Evolutionary conservation across 2,329 filamentous ascomycete genomes (phyloP), one percentile per base, ranked within the genome.

Genomic region (Blumeria graminis): DNA sequence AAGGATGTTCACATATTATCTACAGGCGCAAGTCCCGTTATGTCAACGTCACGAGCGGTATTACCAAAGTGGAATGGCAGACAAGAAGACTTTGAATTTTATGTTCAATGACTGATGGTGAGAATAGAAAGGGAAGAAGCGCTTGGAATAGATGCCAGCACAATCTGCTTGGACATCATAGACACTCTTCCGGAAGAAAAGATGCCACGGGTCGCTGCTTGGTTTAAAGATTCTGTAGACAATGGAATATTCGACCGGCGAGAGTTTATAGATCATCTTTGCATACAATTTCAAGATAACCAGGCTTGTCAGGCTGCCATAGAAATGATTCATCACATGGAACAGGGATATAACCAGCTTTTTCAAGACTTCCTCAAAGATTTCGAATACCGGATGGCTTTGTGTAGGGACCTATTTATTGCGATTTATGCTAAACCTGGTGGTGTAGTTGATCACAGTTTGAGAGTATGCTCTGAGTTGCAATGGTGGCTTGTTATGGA

Each of bases 1-100:
- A 28, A 28, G 22, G 22, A 4, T 28, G 22, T 4, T 4, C 22
- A 1, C 1, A 28, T 28, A 4, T 28, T 28, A 28, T 28, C 22
- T 4, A 28, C 22, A 28, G 22, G 22, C 22, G 22, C 2, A 28
- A 28, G 22, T 28, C 22, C 1, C 1, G 4, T 28, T 28, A 28
- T 28, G 4, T 34, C 51, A 16, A 16, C 9, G 10, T 14, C 16
- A 39, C 36, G 51, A 35, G 18, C 34, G 8, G 14, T 10, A 8
- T 35, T 54, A 18, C 51, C 51, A 14, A 54, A 54, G 39, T 54
- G 34, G 51, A 52, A 52, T 34, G 48, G 28, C 13, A 52, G 35
- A 8, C n/a, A 32, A 28, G 28, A 52, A 52, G 48, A 54, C 28
- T 54, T 54, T 35, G 32, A n/a, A 10, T 54, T 54, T 38, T 54